These are phyloP conservation scores for Solanum ossicruentum DNA, from an alignment of 257 asterid species.

Conservation along the genomic window DNA sequence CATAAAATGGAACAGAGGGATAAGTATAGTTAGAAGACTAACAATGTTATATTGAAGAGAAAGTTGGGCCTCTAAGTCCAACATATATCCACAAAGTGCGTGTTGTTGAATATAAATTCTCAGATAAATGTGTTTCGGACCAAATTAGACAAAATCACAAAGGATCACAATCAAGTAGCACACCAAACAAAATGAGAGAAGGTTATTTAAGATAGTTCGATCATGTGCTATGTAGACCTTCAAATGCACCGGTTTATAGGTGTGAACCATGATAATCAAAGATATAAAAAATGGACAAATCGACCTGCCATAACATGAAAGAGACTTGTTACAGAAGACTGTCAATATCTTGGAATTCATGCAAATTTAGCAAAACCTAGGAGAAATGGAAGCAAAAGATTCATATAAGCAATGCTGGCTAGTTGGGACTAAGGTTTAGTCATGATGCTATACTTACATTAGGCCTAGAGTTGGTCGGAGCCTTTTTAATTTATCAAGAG, in stretches of 20 bases:
- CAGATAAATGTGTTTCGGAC: neutral
- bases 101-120: neutral
- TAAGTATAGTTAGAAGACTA: neutral
- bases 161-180: neutral
- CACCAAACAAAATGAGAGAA: neutral
- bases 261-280: neutral
- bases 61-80: neutral
- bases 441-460: neutral
- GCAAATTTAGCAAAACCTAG: neutral
- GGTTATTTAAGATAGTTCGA: neutral
- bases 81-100: neutral
- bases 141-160: neutral
- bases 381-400: neutral
- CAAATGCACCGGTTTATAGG: neutral
- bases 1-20: neutral
- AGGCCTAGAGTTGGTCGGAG: neutral
- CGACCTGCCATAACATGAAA: neutral
- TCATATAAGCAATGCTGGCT: neutral
- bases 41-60: neutral
- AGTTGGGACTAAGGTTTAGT: neutral
- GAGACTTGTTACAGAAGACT: neutral
- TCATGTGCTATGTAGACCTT: neutral
- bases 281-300: neutral
- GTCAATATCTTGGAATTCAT: neutral
- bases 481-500: neutral